Evolutionary conservation across 2,329 filamentous ascomycete species (phyloP).

Genomic region (Botrytis byssoidea): DNA sequence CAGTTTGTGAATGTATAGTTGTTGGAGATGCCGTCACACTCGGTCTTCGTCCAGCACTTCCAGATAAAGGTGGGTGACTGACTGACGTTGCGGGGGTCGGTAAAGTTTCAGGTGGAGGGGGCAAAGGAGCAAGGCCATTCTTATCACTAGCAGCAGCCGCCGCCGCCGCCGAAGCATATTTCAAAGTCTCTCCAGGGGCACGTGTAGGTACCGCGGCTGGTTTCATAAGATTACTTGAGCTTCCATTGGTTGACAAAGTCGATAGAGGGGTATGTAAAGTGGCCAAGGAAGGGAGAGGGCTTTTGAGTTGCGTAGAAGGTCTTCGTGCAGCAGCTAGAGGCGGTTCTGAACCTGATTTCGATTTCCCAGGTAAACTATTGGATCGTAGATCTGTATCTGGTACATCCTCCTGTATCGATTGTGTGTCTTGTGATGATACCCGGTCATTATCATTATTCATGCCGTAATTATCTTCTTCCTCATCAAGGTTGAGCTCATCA

Average conservation of each 20-base stretch:
- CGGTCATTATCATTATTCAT: conserved; percentile 78
- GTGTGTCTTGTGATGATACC: conserved; percentile 91
- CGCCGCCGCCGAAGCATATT: conserved; percentile 94
- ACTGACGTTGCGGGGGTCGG: conserved; percentile 48
- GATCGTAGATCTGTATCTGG: conserved; percentile 56
- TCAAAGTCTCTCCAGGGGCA: conserved; percentile 83
- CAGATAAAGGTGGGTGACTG: conserved; percentile 36
- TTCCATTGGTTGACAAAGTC: conserved; percentile 53
- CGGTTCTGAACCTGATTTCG: conserved; percentile 57
- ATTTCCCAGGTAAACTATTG: conserved; percentile 48
- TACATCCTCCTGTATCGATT: conserved; percentile 84
- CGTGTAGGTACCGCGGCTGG: conserved; percentile 83
- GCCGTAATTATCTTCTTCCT: conserved; percentile 86
- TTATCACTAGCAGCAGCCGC: conserved; percentile 90
- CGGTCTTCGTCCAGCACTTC: conserved; percentile 48
- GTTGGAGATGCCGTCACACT: conserved; percentile 59
- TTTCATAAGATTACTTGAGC: conserved; percentile 73
- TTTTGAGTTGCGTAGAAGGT: conserved; percentile 89
- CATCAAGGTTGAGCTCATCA: conserved; percentile 87
- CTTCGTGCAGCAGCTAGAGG: conserved; percentile 58
- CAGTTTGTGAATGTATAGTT: conserved; percentile 49
- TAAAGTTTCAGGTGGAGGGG: conserved; percentile 74
- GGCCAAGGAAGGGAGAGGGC: conserved; percentile 86
- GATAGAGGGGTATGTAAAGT: conserved; percentile 77
- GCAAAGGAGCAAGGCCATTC: conserved; percentile 88